Percentiles rank a stretch among this genome's conserved stretches.
Conservation (phyloP, 371 early-diverging fungal genomes). For the Lichtheimia ramosa region DNA sequence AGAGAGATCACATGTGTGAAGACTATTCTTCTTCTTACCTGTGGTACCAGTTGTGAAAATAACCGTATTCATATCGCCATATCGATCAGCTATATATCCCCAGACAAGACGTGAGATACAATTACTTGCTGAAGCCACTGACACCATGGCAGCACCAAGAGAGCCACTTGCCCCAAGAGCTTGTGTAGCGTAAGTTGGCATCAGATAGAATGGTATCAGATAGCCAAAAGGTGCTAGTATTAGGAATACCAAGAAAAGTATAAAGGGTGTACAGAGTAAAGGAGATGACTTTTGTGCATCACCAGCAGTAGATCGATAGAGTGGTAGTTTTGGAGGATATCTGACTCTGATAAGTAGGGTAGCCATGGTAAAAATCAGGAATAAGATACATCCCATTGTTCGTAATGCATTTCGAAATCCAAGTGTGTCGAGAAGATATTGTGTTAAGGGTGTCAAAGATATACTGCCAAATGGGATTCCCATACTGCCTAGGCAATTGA, state of each 20-base stretch:
- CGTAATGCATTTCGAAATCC: slow-evolving; percentile 61
- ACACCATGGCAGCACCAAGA: slow-evolving; percentile 12
- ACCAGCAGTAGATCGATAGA: too few species aligned
- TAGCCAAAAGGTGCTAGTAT: slow-evolving; percentile 49
- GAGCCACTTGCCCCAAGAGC: slow-evolving; percentile 4
- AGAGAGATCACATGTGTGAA: too few species aligned
- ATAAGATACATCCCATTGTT: slow-evolving; percentile 28
- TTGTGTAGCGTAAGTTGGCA: slow-evolving; percentile 15
- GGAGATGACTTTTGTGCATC: too few species aligned
- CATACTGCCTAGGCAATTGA: slow-evolving; percentile 53
- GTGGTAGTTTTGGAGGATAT: slow-evolving; percentile 21
- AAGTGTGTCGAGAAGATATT: slow-evolving; percentile 42
- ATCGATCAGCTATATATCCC: slow-evolving; percentile 30
- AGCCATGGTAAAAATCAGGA: slow-evolving; percentile 40
- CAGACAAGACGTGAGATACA: slow-evolving; percentile 15
- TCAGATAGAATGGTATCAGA: slow-evolving; percentile 25
- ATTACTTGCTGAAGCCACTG: slow-evolving; percentile 22
- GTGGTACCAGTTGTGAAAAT: too few species aligned
- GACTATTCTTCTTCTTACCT: too few species aligned
- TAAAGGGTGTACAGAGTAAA: slow-evolving; percentile 11
- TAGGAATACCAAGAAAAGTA: slow-evolving; percentile 29
- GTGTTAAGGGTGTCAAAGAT: slow-evolving; percentile 59
- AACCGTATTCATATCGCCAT: slow-evolving; percentile 3
- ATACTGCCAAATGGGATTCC: slow-evolving; percentile 78
- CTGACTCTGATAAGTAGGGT: slow-evolving; percentile 30